Evolutionary conservation across 2,329 filamentous ascomycete genomes (phyloP).

Genomic region (Penicillium sp.): DNA sequence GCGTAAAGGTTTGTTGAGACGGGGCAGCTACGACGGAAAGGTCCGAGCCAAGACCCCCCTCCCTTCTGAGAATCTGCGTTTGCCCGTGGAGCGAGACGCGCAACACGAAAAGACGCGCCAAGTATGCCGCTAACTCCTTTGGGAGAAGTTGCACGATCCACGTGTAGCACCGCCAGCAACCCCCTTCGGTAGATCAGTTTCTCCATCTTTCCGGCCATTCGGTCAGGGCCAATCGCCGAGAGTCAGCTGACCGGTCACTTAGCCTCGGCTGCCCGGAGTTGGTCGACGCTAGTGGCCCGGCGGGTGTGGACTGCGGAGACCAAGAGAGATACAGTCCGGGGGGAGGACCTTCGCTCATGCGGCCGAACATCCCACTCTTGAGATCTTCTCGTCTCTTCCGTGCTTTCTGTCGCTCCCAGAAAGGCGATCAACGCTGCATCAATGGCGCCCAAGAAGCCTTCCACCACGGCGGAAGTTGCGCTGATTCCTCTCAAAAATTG

Average conservation of each 20-base stretch:
- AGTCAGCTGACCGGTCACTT: slow-evolving; percentile 16
- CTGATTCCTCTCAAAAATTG: slow-evolving; percentile 88
- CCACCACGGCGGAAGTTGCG: slow-evolving; percentile 73
- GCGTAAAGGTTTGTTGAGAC: slow-evolving; percentile 16
- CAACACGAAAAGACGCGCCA: slow-evolving; percentile 13
- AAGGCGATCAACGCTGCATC: slow-evolving; percentile 16
- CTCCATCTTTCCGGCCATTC: not conserved
- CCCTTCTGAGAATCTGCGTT: slow-evolving; percentile 4
- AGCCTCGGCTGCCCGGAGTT: slow-evolving; percentile 13
- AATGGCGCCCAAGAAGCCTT: slow-evolving; percentile 45
- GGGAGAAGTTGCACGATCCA: slow-evolving; percentile 1
- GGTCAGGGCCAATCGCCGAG: not conserved
- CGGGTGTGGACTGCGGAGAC: slow-evolving; percentile 4
- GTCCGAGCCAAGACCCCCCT: slow-evolving; percentile 5
- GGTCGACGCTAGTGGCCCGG: not conserved
- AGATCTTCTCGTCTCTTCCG: not conserved
- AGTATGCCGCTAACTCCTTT: slow-evolving; percentile 4
- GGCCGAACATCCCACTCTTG: slow-evolving; percentile 8
- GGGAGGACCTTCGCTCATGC: slow-evolving; percentile 7
- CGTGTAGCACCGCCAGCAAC: not conserved
- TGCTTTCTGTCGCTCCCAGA: slow-evolving; percentile 9
- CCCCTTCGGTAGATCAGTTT: not conserved
- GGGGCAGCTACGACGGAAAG: slow-evolving; percentile 12
- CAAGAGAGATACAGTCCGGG: slow-evolving; percentile 15
- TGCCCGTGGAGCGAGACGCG: slow-evolving; percentile 5